phyloP scores from a whole-genome alignment of 1,139 yeast genomes.

The Yamadazyma mexicana region DNA sequence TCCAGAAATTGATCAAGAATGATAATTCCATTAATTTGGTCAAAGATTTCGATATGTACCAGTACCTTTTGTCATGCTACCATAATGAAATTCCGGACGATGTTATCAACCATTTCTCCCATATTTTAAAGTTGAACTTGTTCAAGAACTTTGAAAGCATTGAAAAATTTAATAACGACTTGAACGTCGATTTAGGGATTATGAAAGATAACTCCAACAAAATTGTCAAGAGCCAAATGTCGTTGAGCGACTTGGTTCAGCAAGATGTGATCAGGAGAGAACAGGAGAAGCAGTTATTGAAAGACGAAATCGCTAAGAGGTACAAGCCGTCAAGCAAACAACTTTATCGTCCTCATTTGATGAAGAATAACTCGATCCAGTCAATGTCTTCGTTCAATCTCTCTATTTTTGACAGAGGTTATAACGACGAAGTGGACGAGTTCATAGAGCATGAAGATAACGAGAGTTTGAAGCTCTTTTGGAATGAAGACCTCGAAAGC shows the following conservation, averaged over 20 bases:
- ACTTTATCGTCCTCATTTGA: constrained; percentile 8
- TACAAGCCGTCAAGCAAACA: background rate
- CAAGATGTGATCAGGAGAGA: constrained; percentile 9
- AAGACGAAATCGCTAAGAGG: background rate
- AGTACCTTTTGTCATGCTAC: constrained; percentile 46
- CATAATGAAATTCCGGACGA: constrained; percentile 34
- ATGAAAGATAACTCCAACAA: constrained; percentile 32
- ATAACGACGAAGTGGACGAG: constrained; percentile 15
- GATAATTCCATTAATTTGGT: constrained; percentile 34
- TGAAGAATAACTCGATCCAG: constrained; percentile 13
- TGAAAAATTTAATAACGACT: constrained; percentile 30
- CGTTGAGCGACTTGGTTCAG: constrained; percentile 28
- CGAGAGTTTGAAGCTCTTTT: constrained; percentile 16
- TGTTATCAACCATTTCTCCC: constrained; percentile 40
- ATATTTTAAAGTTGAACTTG: constrained; percentile 37
- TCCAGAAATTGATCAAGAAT: constrained; percentile 37
- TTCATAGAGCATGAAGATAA: constrained; percentile 16
- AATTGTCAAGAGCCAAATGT: constrained; percentile 34
- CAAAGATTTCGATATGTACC: constrained; percentile 36
- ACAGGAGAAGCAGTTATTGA: background rate
- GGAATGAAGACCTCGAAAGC: constrained; percentile 14
- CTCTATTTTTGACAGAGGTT: constrained; percentile 12
- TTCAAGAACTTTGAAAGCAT: constrained; percentile 42
- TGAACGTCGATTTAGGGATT: constrained; percentile 28
- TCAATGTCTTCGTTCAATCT: constrained; percentile 15